A percentile compares a stretch with the other conserved stretches of the same genome.
Conservation (phyloP, 2,329 filamentous ascomycete genomes). For the Fusarium pseudoanthophilum region DNA sequence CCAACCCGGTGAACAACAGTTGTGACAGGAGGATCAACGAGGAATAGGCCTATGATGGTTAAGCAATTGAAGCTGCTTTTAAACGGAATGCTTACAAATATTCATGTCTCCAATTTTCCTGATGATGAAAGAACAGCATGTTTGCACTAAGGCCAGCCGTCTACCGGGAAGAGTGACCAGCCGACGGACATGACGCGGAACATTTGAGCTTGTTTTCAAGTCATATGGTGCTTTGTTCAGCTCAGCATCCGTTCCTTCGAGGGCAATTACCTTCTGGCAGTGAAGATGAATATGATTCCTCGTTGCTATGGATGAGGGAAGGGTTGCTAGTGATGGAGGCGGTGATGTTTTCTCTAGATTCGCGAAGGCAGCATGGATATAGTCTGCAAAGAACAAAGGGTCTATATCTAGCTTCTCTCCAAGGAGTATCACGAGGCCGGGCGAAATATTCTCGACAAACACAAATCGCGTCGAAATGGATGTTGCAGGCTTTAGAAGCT, state of each 20-base stretch:
- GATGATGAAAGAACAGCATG: neutral
- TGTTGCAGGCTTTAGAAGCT: neutral
- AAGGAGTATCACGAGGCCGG: rapidly evolving
- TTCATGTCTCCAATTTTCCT: rapidly evolving
- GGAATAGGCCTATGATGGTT: neutral
- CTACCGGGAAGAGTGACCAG: neutral
- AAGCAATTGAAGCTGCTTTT: no score
- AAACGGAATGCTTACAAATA: no score
- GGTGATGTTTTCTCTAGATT: neutral
- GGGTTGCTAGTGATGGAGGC: rapidly evolving
- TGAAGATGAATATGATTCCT: neutral
- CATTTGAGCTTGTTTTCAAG: rapidly evolving
- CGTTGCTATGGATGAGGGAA: rapidly evolving
- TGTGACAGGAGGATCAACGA: rapidly evolving
- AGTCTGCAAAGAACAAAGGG: neutral
- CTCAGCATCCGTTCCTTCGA: rapidly evolving
- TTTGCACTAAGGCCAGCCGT: neutral
- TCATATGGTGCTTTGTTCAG: neutral
- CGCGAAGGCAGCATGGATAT: neutral
- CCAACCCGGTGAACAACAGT: no score
- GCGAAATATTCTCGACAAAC: neutral
- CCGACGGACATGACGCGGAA: rapidly evolving
- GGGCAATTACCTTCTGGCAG: neutral
- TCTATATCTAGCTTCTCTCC: neutral
- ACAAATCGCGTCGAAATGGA: rapidly evolving